phyloP scores from a whole-genome alignment of 2,329 filamentous ascomycete genomes.

The Aplosporella prunicola region DNA sequence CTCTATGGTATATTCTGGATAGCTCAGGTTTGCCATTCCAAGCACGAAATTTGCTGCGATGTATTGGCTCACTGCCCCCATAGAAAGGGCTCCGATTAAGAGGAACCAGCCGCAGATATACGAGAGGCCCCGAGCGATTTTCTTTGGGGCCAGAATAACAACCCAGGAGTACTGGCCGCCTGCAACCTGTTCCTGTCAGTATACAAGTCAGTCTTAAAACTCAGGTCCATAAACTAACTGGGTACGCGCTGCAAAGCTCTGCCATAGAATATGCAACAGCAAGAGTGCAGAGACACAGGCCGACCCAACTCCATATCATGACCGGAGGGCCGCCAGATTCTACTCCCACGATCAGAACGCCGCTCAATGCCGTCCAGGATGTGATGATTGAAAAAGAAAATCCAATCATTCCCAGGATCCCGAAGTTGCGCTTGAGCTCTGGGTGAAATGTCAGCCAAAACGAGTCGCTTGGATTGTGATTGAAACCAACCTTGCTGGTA shows the following conservation, averaged over 20 bases:
- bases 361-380: slow-evolving; percentile 48
- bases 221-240: slow-evolving; percentile 18
- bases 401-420: slow-evolving; percentile 48
- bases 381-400: slow-evolving; percentile 52
- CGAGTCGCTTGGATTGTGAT: background rate
- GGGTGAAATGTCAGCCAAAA: background rate
- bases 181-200: slow-evolving; percentile 27
- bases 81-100: slow-evolving; percentile 35
- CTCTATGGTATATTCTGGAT: slow-evolving; percentile 42
- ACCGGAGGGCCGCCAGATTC: slow-evolving; percentile 48
- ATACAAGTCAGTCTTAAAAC: background rate
- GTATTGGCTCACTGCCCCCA: slow-evolving; percentile 47
- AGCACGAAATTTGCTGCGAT: slow-evolving; percentile 48
- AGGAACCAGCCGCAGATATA: slow-evolving; percentile 34
- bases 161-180: slow-evolving; percentile 52
- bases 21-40: slow-evolving; percentile 44
- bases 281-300: slow-evolving; percentile 42
- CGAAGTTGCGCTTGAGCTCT: slow-evolving; percentile 50
- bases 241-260: slow-evolving; percentile 48
- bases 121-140: slow-evolving; percentile 25
- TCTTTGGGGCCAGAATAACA: slow-evolving; percentile 43
- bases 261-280: slow-evolving; percentile 50
- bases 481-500: slow-evolving; percentile 28
- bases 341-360: slow-evolving; percentile 48
- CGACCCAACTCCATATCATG: slow-evolving; percentile 50